Percentiles rank a stretch among this genome's conserved stretches.
Evolutionary conservation across 192 early-diverging fungal species (phyloP).

Genomic region (Coemansia sp.): DNA sequence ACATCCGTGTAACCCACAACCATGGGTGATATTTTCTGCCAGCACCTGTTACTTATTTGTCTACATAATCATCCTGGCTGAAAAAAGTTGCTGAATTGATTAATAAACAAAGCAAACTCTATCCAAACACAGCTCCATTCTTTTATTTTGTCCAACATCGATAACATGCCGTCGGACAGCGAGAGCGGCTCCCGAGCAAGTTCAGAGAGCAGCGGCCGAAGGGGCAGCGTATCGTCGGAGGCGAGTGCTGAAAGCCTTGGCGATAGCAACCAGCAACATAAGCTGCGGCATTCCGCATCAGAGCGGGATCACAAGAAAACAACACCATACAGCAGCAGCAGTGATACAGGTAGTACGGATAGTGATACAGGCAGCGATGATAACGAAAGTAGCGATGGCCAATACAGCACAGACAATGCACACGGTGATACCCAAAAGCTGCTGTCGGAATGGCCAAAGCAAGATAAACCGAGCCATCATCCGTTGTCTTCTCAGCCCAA

Average conservation of each 20-base stretch:
- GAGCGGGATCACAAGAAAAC: neutral
- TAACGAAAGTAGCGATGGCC: neutral
- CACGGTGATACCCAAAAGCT: neutral
- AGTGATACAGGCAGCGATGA: neutral
- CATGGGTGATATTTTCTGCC: neutral
- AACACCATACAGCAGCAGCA: neutral
- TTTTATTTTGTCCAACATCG: neutral
- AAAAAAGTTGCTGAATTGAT: neutral
- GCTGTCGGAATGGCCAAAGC: neutral
- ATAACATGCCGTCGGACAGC: slow-evolving; percentile 4
- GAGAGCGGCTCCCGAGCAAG: neutral
- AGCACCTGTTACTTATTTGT: neutral
- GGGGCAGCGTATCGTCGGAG: neutral
- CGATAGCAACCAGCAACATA: neutral
- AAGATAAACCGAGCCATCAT: neutral
- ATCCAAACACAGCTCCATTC: neutral
- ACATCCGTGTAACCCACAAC: neutral
- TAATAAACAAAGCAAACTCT: neutral
- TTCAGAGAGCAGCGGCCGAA: neutral
- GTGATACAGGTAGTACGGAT: neutral
- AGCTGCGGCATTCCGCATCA: neutral
- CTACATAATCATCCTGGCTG: neutral
- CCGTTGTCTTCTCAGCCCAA: neutral
- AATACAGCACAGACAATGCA: neutral
- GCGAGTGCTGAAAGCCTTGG: neutral